phyloP scores from a whole-genome alignment of 208 protist species.

The Trypanosoma melophagium region DNA sequence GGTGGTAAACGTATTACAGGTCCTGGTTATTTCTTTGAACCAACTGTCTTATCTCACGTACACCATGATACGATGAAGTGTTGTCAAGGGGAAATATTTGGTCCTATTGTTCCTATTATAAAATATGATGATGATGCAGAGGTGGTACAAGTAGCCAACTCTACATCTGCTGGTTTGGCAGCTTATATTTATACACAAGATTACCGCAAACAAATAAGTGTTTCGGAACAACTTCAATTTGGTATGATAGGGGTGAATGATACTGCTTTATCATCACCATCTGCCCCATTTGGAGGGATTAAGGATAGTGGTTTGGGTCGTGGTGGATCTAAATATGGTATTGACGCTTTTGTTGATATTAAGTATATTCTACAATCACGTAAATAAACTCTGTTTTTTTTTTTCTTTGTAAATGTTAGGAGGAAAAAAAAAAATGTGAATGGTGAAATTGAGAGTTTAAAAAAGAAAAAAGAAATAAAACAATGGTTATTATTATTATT shows the following conservation, averaged over 20 bases:
- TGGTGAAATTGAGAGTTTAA: too few relatives aligned
- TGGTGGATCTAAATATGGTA: slow-evolving; percentile 89
- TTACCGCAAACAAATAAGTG: slow-evolving; percentile 62
- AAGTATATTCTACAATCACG: slow-evolving; percentile 82
- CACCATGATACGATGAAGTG: slow-evolving; percentile 48
- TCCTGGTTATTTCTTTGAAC: slow-evolving; percentile 79
- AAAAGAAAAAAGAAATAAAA: too few relatives aligned
- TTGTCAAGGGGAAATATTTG: slow-evolving; percentile 90
- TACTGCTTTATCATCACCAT: slow-evolving; percentile 47
- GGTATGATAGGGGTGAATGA: slow-evolving; percentile 91
- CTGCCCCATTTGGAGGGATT: slow-evolving; percentile 86
- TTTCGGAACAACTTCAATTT: slow-evolving; percentile 60
- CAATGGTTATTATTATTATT: too few relatives aligned
- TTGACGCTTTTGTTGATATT: slow-evolving; percentile 81
- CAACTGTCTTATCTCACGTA: slow-evolving; percentile 79
- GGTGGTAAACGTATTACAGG: slow-evolving; percentile 52
- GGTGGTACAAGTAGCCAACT: slow-evolving; percentile 74
- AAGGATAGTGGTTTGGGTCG: slow-evolving; percentile 90
- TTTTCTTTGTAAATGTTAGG: not conserved
- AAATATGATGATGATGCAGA: slow-evolving; percentile 74
- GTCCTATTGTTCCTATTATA: slow-evolving; percentile 81
- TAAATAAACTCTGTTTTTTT: slow-evolving; percentile 23
- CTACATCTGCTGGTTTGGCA: slow-evolving; percentile 70
- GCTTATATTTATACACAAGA: slow-evolving; percentile 79
- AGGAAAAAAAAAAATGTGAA: not conserved